Evolutionary conservation across 1,284 basidiomycete species (phyloP), one percentile per base, ranked within the genome.

Genomic region (Trametes polyzona): DNA sequence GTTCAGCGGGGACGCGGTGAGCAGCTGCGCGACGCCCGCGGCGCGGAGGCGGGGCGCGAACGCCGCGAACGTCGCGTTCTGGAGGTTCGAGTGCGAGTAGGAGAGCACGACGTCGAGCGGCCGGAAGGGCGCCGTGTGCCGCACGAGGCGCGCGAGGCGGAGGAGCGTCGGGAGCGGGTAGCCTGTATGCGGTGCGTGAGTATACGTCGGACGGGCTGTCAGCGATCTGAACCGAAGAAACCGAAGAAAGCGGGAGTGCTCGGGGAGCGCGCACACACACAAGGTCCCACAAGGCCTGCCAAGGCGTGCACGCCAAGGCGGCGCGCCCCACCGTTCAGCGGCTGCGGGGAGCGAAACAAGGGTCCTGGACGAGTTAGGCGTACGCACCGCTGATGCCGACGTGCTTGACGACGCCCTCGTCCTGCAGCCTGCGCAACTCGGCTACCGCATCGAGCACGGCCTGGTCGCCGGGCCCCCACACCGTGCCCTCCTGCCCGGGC

Each of bases 111-210:
- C 80, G 70, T 96, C 95, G 57, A 96, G 71, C 1, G 92, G 88
- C 52, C 81, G 79, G 69, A 78, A 84, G 9, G 86, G 83, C 6
- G 84, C 73, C 9, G 78, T 84, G 67, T 88, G 81, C 24, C 83
- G 74, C 56, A 93, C 83, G 44, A 98, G 78, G 17, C 93, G 80
- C 16, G 92, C 84, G 16, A 98, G 75, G 9, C 96, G 88, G 9
- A 99, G 82, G 12, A 98, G 81, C 1, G 89, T 88, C 2, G 95
- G 92, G n/a, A 98, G 81, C 0, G 95, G 94, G 69, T 92, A 97
- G 0, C 91, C 95, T 43, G 44, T 2, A 17, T 14, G 23, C 43
- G 7, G 39, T 9, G 26, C 36, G 29, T 10, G 7, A 27, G 32
- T 14, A 5, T 29, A 43, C 4, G 17, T 1, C 2, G 17, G 26